These are phyloP conservation scores for Cydonia oblonga DNA, from an alignment of 331 rosid genomes.

Conservation along the genomic window DNA sequence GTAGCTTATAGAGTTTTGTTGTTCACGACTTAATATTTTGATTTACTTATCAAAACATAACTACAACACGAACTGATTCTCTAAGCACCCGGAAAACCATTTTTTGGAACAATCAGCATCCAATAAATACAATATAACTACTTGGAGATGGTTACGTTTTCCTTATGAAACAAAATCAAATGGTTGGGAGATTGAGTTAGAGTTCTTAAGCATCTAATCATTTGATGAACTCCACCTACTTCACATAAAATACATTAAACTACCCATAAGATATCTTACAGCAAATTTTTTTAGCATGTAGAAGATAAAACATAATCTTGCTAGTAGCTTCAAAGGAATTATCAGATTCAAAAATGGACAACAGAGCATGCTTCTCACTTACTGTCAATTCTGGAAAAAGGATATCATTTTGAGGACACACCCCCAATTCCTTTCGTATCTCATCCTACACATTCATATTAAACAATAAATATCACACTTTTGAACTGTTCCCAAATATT, in stretches of 20 bases:
- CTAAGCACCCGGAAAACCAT: not conserved
- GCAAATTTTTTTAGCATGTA: not conserved
- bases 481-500: not conserved
- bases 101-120: not conserved
- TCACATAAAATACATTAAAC: not conserved
- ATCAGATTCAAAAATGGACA: slow-evolving; percentile 1
- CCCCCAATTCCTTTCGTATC: slow-evolving; percentile 88
- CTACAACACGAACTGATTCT: not conserved
- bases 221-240: not conserved
- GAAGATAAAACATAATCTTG: not conserved
- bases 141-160: not conserved
- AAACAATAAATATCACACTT: slow-evolving; percentile 11
- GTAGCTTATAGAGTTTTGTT: not conserved
- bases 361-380: slow-evolving; percentile 24
- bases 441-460: slow-evolving; percentile 46
- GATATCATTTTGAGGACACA: slow-evolving; percentile 91
- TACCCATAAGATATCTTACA: not conserved
- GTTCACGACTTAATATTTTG: not conserved
- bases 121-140: not conserved
- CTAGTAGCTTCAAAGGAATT: slow-evolving; percentile 3
- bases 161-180: not conserved
- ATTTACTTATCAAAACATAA: not conserved
- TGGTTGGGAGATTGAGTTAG: not conserved
- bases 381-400: slow-evolving; percentile 90
- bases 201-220: not conserved